phyloP scores from a whole-genome alignment of 2,329 filamentous ascomycete species.

The Claviceps quebecensis region DNA sequence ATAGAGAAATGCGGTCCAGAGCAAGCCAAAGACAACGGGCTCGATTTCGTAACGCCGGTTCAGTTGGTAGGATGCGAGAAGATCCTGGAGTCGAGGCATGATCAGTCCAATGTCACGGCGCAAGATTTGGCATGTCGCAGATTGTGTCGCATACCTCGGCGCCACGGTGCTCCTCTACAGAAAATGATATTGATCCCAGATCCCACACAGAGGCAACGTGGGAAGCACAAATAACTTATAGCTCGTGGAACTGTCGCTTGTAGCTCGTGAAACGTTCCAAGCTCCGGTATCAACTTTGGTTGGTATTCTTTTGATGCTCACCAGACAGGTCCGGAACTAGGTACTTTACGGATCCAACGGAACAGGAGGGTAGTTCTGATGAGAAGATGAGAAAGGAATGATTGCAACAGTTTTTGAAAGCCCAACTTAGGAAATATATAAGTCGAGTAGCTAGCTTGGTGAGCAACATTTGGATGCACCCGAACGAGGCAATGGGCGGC shows the following conservation, averaged over 20 bases:
- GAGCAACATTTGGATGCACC: neutral
- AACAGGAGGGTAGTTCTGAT: neutral
- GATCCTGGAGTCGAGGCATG: neutral
- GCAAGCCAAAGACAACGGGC: neutral
- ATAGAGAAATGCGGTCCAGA: neutral
- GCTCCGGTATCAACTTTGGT: constrained; percentile 1
- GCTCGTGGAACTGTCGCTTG: neutral
- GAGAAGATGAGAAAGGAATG: neutral
- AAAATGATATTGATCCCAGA: neutral
- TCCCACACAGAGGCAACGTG: neutral
- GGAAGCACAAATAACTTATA: constrained; percentile 4
- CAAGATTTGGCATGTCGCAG: neutral
- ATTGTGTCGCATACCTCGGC: constrained; percentile 6
- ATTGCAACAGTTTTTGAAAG: neutral
- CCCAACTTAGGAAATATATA: neutral
- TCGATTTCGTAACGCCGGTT: constrained; percentile 6
- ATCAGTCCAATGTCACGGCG: constrained; percentile 3
- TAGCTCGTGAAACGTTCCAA: constrained; percentile 1
- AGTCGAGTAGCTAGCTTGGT: neutral
- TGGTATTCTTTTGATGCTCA: neutral
- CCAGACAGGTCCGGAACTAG: neutral
- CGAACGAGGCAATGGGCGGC: neutral
- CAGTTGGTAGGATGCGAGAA: constrained; percentile 5
- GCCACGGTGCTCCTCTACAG: constrained; percentile 8
- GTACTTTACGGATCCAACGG: neutral